These are phyloP conservation scores for Alternaria burnsii DNA, from an alignment of 2,329 filamentous ascomycete species.

Conservation along the genomic window DNA sequence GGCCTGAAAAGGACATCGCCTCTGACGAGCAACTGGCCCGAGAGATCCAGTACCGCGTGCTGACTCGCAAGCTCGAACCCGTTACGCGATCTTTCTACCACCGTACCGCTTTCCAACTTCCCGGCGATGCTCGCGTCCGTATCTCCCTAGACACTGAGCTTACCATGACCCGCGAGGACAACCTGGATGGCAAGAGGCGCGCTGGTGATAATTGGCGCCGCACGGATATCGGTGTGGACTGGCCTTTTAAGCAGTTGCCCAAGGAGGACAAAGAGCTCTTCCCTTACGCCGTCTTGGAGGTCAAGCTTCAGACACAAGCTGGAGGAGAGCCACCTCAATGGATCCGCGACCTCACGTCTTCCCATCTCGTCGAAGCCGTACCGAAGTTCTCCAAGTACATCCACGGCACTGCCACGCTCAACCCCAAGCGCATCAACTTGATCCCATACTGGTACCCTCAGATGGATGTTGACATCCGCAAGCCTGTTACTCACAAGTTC, in stretches of 20 bases:
- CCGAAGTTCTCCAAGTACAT: conserved; percentile 99
- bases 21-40: conserved; percentile 88
- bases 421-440: conserved; percentile 86
- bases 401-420: conserved; percentile 87
- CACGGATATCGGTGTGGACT: conserved; percentile 97
- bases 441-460: conserved; percentile 98
- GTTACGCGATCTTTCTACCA: conserved; percentile 98
- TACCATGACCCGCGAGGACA: conserved; percentile 94
- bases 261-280: conserved; percentile 87
- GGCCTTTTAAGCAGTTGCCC: conserved; percentile 88
- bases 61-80: conserved; percentile 85
- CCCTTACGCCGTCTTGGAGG: conserved; percentile 94
- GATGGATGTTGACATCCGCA: conserved; percentile 97
- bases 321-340: conserved; percentile 96
- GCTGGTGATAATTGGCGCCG: conserved; percentile 92
- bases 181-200: conserved; percentile 79
- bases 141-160: conserved; percentile 97
- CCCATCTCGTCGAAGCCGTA: conserved; percentile 96
- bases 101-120: conserved; percentile 95
- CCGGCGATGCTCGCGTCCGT: conserved; percentile 92
- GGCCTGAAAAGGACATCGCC: conserved; percentile 87
- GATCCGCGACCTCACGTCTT: conserved; percentile 91
- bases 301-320: conserved; percentile 95
- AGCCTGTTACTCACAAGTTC: conserved; percentile 86
- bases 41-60: conserved; percentile 91